Percentiles rank a stretch among this genome's conserved stretches.
Evolutionary conservation across 192 early-diverging fungal species (phyloP).

Genomic region (Umbelopsis sp.): DNA sequence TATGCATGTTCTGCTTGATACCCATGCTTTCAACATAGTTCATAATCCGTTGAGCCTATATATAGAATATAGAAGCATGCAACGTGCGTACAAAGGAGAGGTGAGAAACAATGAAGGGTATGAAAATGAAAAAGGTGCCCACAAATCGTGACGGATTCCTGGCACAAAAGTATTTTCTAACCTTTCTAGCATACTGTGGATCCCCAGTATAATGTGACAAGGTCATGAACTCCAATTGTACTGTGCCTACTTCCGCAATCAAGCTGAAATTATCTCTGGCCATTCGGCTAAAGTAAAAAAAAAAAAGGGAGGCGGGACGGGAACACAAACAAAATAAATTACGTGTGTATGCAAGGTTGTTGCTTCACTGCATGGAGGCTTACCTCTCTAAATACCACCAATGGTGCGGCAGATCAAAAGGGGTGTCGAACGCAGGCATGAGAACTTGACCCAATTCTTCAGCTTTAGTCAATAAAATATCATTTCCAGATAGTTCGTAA

Average conservation of each 20-base stretch:
- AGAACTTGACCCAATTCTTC: conserved; percentile 64
- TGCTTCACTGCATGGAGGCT: not conserved
- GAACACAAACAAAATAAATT: not conserved
- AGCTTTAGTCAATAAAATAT: conserved; percentile 68
- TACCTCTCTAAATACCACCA: conserved; percentile 50
- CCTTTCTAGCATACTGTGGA: conserved; percentile 60
- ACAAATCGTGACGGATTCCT: no score
- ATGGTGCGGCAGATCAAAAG: conserved; percentile 64
- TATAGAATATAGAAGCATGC: not conserved
- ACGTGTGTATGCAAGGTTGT: not conserved
- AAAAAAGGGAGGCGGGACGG: not conserved
- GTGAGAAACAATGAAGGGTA: not conserved
- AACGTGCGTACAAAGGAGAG: not conserved
- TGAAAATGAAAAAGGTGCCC: not conserved
- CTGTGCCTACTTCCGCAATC: conserved; percentile 16
- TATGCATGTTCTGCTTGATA: conserved; percentile 27
- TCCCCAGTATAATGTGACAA: conserved; percentile 78
- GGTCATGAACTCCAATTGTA: conserved; percentile 85
- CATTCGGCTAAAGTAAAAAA: not conserved
- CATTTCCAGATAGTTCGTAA: conserved; percentile 79
- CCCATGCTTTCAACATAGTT: conserved; percentile 30
- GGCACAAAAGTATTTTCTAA: no score
- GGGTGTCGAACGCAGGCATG: conserved; percentile 72
- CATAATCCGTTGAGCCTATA: conserved; percentile 35
- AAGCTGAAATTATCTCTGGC: conserved; percentile 5